Evolutionary conservation across 164 flowering plant genomes (phyloP).

Genomic region (Magnolia sinica): DNA sequence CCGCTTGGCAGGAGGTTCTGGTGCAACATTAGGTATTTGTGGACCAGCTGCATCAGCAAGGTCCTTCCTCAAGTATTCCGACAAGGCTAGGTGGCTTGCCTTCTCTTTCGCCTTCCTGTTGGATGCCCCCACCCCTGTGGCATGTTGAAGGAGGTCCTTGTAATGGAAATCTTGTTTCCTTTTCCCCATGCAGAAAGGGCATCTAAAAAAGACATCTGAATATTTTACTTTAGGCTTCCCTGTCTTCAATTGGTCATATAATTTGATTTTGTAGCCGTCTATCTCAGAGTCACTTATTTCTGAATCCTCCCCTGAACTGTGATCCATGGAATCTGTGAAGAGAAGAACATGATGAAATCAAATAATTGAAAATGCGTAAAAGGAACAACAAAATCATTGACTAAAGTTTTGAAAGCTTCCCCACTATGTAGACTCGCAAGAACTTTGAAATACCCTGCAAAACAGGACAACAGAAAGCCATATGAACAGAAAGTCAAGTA

Average conservation of each 20-base stretch:
- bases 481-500: neutral
- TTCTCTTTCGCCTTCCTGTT: slow-evolving; percentile 60
- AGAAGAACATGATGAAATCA: neutral
- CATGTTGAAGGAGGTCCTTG: slow-evolving; percentile 83
- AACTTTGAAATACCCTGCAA: neutral
- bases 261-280: slow-evolving; percentile 42
- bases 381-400: neutral
- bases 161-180: slow-evolving; percentile 47
- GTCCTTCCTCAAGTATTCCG: slow-evolving; percentile 59
- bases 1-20: slow-evolving; percentile 29
- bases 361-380: neutral
- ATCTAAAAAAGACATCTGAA: slow-evolving; percentile 42
- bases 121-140: slow-evolving; percentile 61
- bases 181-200: slow-evolving; percentile 80
- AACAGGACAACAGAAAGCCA: neutral
- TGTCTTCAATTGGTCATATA: slow-evolving; percentile 51
- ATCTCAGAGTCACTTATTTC: slow-evolving; percentile 80
- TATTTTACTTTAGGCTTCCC: slow-evolving; percentile 44
- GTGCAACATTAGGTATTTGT: slow-evolving; percentile 25
- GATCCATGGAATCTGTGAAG: slow-evolving; percentile 21
- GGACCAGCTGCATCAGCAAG: slow-evolving; percentile 25
- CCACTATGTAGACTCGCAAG: neutral
- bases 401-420: neutral
- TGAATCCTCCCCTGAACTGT: slow-evolving; percentile 54
- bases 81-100: slow-evolving; percentile 74